These are phyloP conservation scores for Paulownia fortunei DNA, from an alignment of 257 asterid genomes.

Conservation along the genomic window DNA sequence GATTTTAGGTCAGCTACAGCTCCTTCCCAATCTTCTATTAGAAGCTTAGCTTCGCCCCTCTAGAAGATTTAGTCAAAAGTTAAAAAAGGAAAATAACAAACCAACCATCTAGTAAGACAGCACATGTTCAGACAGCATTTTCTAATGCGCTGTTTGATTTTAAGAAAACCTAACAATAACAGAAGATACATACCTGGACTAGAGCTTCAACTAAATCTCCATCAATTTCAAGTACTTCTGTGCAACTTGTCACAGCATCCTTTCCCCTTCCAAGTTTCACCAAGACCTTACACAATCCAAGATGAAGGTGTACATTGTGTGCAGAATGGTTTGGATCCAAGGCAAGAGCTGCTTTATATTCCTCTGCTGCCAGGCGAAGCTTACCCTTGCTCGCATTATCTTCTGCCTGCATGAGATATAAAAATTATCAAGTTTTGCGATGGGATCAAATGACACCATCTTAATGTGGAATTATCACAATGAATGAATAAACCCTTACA, in stretches of 20 bases:
- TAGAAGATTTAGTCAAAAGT: conserved; percentile 34
- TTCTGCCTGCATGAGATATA: conserved; percentile 66
- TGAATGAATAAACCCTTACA: conserved; percentile 39
- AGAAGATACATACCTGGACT: conserved; percentile 57
- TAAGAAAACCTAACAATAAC: background rate
- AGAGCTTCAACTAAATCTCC: conserved; percentile 82
- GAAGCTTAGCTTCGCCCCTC: conserved; percentile 90
- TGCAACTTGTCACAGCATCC: conserved; percentile 78
- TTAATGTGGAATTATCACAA: background rate
- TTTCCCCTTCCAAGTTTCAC: conserved; percentile 89
- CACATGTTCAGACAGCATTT: background rate
- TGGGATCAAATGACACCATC: background rate
- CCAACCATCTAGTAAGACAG: background rate
- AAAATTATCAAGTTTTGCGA: conserved; percentile 13
- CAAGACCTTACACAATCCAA: conserved; percentile 78
- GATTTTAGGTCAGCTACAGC: conserved; percentile 83
- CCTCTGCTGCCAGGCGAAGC: conserved; percentile 83
- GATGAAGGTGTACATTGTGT: conserved; percentile 73
- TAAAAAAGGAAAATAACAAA: background rate
- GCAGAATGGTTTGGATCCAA: conserved; percentile 82
- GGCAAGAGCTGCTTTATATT: conserved; percentile 68
- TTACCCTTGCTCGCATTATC: conserved; percentile 84
- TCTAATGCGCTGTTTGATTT: conserved; percentile 1
- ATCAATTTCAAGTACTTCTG: conserved; percentile 78
- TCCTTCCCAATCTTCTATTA: conserved; percentile 89